Evolutionary conservation across 345 rosid species (phyloP).

Genomic region (Boechera retrofracta): DNA sequence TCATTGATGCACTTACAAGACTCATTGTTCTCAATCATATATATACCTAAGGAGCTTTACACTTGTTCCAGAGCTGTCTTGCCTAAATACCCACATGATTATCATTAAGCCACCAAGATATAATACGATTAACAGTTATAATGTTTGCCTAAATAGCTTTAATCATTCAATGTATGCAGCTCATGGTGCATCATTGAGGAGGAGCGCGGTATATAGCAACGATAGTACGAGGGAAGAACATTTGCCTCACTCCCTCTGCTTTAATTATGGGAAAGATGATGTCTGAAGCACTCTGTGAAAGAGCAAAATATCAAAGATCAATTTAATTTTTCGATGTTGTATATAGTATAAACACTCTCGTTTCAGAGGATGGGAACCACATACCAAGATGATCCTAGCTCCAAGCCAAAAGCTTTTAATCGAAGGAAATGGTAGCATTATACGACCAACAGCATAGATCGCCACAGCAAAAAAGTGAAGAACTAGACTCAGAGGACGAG

Average conservation of each 20-base stretch:
- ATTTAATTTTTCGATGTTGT: neutral
- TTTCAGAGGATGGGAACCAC: slow-evolving; percentile 9
- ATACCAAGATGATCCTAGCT: slow-evolving; percentile 43
- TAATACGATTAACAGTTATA: neutral
- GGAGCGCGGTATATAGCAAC: slow-evolving; percentile 37
- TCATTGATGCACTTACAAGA: neutral
- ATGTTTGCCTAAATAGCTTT: slow-evolving; percentile 7
- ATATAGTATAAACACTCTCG: neutral
- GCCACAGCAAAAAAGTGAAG: slow-evolving; percentile 51
- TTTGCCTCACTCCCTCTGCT: slow-evolving; percentile 58
- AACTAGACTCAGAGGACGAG: slow-evolving; percentile 43
- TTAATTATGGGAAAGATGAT: slow-evolving; percentile 55
- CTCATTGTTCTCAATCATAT: neutral
- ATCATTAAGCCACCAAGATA: neutral
- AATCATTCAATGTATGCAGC: neutral
- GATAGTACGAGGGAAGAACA: slow-evolving; percentile 52
- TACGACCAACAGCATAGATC: slow-evolving; percentile 39
- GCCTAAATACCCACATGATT: neutral
- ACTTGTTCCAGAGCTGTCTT: neutral
- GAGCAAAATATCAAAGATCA: neutral
- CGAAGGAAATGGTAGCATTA: slow-evolving; percentile 49
- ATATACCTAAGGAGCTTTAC: slow-evolving; percentile 2
- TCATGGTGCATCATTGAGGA: slow-evolving; percentile 31
- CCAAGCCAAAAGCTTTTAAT: slow-evolving; percentile 46
- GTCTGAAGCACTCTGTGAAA: slow-evolving; percentile 52